Evolutionary conservation across 768 basidiomycete species (phyloP), one percentile per base, ranked within the genome.

Genomic region (Lentinula guzmanii): DNA sequence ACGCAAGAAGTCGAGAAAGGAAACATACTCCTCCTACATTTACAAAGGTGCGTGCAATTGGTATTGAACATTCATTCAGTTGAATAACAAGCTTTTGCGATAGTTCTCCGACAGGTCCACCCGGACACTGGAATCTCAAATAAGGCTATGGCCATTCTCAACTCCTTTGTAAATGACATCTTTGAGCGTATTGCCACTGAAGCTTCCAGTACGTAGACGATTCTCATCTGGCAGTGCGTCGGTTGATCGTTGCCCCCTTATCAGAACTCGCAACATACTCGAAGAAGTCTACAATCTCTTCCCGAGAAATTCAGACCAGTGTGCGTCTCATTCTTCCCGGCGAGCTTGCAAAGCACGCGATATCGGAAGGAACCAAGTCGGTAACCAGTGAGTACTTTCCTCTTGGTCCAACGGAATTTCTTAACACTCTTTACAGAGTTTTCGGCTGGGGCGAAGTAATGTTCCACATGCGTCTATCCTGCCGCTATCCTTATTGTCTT

Each of bases 51-150:
- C 62, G 79, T 69, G 16, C 37, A 1, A 2, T n/a, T 35, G 43
- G 46, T 3, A 10, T 42, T 5, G 11, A 39, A 16, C 7, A 43
- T 2, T 28, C 21, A 10, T 10, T n/a, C 10, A 34, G 15, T 16
- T 18, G 6, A 37, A 21, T 55, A 39, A 5, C 13, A 3, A 16
- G 5, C 7, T 6, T 35, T 4, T n/a, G 18, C 34, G 0, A 15
- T 33, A 89, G 91, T 92, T 68, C 80, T 93, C 71, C 92, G 91
- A 80, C 91, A 93, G 77, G 92, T 93, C 62, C 92, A 93, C 81
- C 92, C 92, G 63, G 92, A 93, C 75, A 93, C 91, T 64, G 92
- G 91, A 86, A 92, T 93, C 78, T 92, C 90, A 58, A 92, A 90
- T 85, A 91, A 92, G 77, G 86, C 86, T 10, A 89, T 90, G 87